Evolutionary conservation across 108 stramenopile genomes (phyloP).

Genomic region (Cylindrotheca fusiformis): DNA sequence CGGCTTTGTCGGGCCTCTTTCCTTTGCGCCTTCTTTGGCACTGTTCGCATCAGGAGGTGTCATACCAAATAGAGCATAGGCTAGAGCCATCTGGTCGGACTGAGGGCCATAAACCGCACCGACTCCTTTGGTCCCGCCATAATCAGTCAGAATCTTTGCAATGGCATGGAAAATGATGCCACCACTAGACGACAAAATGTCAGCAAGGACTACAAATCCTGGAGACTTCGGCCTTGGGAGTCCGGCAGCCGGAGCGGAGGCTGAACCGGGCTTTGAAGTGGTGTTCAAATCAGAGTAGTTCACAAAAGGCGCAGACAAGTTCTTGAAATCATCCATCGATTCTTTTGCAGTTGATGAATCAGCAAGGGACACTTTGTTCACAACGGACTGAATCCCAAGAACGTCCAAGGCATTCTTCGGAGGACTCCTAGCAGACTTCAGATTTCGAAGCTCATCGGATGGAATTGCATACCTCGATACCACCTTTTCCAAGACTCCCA

Average conservation of each 20-base stretch:
- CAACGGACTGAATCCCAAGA: constrained; percentile 23
- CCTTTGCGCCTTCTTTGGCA: constrained; percentile 40
- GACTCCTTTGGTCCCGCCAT: constrained; percentile 35
- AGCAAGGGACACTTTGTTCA: constrained; percentile 5
- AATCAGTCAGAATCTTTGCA: constrained; percentile 37
- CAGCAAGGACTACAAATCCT: constrained; percentile 33
- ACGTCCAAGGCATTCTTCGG: constrained; percentile 7
- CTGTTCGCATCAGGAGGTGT: constrained; percentile 50
- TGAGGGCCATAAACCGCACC: constrained; percentile 29
- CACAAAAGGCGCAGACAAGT: constrained; percentile 2
- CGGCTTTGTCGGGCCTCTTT: constrained; percentile 37
- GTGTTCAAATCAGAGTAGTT: neutral
- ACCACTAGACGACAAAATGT: constrained; percentile 41
- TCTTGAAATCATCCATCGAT: constrained; percentile 14
- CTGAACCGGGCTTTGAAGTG: neutral
- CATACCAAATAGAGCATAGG: constrained; percentile 59
- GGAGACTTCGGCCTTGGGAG: constrained; percentile 42
- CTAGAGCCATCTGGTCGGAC: constrained; percentile 42
- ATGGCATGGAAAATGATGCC: constrained; percentile 50
- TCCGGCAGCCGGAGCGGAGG: neutral
- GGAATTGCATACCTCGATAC: constrained; percentile 46
- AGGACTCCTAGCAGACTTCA: constrained; percentile 15
- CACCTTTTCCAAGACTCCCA: constrained; percentile 73
- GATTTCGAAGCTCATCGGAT: constrained; percentile 2
- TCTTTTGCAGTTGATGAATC: constrained; percentile 1